Evolutionary conservation across 2,329 filamentous ascomycete genomes (phyloP), one percentile per base, ranked within the genome.

Genomic region (Elsinoe batatas): DNA sequence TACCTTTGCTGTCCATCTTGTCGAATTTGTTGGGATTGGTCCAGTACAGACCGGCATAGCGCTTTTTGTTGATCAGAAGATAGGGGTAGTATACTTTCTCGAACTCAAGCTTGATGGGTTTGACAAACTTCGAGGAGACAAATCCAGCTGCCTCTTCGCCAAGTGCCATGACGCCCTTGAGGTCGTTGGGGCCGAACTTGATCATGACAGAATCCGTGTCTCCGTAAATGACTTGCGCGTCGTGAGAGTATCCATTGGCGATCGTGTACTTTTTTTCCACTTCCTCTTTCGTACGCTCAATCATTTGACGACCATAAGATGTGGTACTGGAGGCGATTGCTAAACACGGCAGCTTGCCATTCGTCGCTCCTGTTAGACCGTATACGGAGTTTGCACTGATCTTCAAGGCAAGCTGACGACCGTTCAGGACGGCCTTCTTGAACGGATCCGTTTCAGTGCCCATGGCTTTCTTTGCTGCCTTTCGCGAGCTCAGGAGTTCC

Each of bases 171-270:
- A 90, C 86, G 61, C 93, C 88, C 5, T 81, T 79, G 15, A 98
- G 77, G 61, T 96, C 90, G 40, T 83, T 84, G 8, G 90, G 91
- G 42, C 93, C 93, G 63, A 98, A 98, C 67, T 96, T 97, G 59
- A 98, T 91, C 93, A 98, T 98, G 74, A 98, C 93, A 7, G 93
- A 98, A 78, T 98, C 93, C 1, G 93, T 98, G 71, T 98, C 93
- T 74, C 93, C 93, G 64, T 98, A 98, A 60, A 98, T 94, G 73
- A 98, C 93, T 67, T 96, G 84, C 0, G 93, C 93, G 69, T 98
- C 88, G 68, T 97, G 89, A 1, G 81, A 83, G 71, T 97, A 98
- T 15, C 93, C 93, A 64, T 98, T 97, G 50, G 88, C 88, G 56
- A 96, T 91, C 49, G 82, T 91, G 71, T 95, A 98, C 62, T 82